Base-by-base conservation (phyloP, 345 rosid species). In the Ceriops tagal region DNA sequence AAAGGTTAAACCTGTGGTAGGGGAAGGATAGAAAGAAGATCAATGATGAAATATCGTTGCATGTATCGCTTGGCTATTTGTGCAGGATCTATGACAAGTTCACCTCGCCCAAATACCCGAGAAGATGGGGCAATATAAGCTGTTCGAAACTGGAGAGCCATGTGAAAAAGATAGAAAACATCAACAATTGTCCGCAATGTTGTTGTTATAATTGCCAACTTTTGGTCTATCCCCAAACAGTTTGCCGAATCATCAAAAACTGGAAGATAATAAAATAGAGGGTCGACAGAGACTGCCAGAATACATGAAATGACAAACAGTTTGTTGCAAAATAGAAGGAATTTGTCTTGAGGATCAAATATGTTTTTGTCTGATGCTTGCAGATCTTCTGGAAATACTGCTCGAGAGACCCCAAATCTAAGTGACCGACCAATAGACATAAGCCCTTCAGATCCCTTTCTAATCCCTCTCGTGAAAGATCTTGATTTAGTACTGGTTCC, bases 121-220 rank as follows among this genome's bases (percentile, higher is more conserved):
- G 99, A 95, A 73, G 97, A 92, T 34, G 97, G 99, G 1, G 97
- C 97, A 21, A 95, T 88, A 78, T 86, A 95, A 73, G 96, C 99
- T 37, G 99, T 95, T 69, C 97, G 93, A 79, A 95, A 95, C 84
- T 83, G 96, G 31, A 95, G 91, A 71, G 85, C 87, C 91, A 95
- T 95, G 71, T 77, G 99, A 26, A 90, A 73, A 73, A 95, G 96
- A 81, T 95, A 95, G 82, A 91, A 92, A 53, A 19, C 80, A 90
- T 95, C 99, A 28, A 88, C 52, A 22, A 82, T n/a, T 1, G 93
- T 88, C 77, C 99, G 76, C 71, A 95, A 68, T n/a, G 91, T 88
- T 46, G 97, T 88, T 22, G 92, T 92, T 4, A 77, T 83, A 71
- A 83, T 83, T 65, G 97, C 93, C 73, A 95, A 73, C 46, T 78